Evolutionary conservation across 768 basidiomycete genomes (phyloP), one percentile per base, ranked within the genome.

Genomic region (Agaricus bisporus): DNA sequence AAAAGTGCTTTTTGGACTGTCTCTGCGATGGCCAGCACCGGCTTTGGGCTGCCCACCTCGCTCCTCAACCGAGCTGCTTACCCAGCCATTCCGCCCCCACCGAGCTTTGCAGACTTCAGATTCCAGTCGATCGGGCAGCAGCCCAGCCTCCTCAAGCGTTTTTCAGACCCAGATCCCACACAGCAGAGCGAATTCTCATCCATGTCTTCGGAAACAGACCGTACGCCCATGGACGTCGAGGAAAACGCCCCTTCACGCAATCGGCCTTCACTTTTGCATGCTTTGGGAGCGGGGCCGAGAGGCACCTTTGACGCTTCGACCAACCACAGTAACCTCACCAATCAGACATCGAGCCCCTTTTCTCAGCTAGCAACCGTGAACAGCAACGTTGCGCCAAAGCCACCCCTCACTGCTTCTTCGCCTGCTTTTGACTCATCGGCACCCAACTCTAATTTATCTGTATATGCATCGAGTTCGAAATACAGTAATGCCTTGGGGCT

Each of bases 71-170:
- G 42, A 4, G 26, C 45, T 5, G 38, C 49, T 17, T 42, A 44
- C 25, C 26, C 44, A 4, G n/a, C 20, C 9, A 22, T 52, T 22
- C 43, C 42, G 3, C 42, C 51, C 15, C 14, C 51, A 4, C 51
- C 51, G 20, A 46, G 36, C 44, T 54, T 54, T 18, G 52, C 36
- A 29, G 35, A 54, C 17, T 41, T 54, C 18, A 54, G 20, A 7
- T 54, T 54, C 14, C 45, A 47, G 39, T 41, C 18, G 1, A 54
- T 54, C 39, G 52, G 45, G n/a, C 22, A 47, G 26, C 52, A 54
- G 37, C 52, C 52, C 5, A 5, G 26, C 5, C 35, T 54, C 3
- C 45, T 54, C 17, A 20, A 46, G 14, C 52, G 52, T 26, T 47
- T 54, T 41, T 46, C 52, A 32, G 52, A 54, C 0, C 20, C 44